Conservation (phyloP, 2,329 filamentous ascomycete species). For the Talaromyces rugulosus region DNA sequence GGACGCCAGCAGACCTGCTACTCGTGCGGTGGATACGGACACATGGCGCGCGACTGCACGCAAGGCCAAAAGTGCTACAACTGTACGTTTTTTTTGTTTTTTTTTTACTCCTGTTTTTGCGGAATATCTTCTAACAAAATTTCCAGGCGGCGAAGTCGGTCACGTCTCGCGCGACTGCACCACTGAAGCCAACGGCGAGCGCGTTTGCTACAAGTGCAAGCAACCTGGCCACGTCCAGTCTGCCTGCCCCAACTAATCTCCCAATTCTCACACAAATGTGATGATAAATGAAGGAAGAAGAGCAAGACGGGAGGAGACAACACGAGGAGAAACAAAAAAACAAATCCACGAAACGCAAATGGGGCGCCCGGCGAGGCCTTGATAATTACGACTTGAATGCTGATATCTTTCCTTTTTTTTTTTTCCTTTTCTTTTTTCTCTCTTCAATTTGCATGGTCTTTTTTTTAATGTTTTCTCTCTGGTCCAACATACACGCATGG, state of each 20-base stretch:
- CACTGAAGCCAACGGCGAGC: constrained; percentile 83
- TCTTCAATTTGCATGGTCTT: neutral
- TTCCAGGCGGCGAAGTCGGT: constrained; percentile 72
- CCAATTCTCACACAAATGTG: neutral
- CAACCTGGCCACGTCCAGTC: constrained; percentile 87
- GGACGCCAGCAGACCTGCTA: constrained; percentile 82
- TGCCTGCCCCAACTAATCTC: constrained; percentile 75
- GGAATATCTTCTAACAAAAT: neutral
- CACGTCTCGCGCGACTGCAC: constrained; percentile 96
- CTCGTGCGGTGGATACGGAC: constrained; percentile 93
- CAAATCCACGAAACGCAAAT: neutral
- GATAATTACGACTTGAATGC: constrained; percentile 21
- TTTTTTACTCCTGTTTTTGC: constrained; percentile 1
- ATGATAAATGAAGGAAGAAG: neutral
- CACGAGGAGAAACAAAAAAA: neutral
- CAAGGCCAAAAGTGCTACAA: constrained; percentile 99
- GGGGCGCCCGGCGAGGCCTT: neutral
- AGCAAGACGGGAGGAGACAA: neutral
- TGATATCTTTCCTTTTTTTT: constrained; percentile 21
- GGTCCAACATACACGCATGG: neutral
- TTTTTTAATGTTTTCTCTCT: neutral
- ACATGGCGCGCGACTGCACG: constrained; percentile 97
- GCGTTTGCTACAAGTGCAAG: constrained; percentile 97
- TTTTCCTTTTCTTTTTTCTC: constrained; percentile 8
- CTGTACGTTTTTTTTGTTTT: constrained; percentile 53